Evolutionary conservation across 106 monocot genomes (phyloP).

Genomic region (Amphibolis antarctica): DNA sequence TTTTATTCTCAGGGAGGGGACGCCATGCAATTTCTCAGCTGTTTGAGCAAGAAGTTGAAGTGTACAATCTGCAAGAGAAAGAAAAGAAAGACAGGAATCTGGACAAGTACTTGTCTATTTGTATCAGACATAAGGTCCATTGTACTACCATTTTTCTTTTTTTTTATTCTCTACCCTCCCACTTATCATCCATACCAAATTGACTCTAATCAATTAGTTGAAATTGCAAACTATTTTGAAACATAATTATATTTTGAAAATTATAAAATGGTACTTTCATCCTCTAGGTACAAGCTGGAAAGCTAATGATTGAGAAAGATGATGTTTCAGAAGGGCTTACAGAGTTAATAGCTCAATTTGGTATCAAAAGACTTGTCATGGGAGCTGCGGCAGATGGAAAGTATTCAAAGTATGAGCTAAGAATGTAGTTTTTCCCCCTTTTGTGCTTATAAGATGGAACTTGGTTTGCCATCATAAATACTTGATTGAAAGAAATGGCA

Average conservation of each 20-base stretch:
- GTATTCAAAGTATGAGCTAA: neutral
- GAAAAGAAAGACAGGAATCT: slow-evolving; percentile 8
- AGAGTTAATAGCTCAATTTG: slow-evolving; percentile 3
- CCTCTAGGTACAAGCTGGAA: slow-evolving; percentile 3
- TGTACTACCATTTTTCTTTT: neutral
- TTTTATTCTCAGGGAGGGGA: too few relatives aligned
- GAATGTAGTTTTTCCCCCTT: neutral
- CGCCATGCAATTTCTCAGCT: too few relatives aligned
- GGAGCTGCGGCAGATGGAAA: slow-evolving; percentile 4
- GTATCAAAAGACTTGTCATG: slow-evolving; percentile 12
- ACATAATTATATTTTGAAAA: neutral
- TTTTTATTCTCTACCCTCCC: neutral
- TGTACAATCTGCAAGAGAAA: neutral
- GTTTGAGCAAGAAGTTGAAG: too few relatives aligned
- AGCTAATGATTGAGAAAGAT: slow-evolving; percentile 5
- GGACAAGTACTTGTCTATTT: slow-evolving; percentile 9
- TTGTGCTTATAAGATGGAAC: too few relatives aligned
- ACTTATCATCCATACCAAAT: neutral
- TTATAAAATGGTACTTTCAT: neutral
- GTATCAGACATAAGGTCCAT: slow-evolving; percentile 1
- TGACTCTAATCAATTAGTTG: neutral
- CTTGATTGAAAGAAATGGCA: too few relatives aligned
- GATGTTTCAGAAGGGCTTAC: slow-evolving; percentile 7
- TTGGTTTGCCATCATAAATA: too few relatives aligned
- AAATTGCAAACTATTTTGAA: neutral